Evolutionary conservation across 2,329 filamentous ascomycete species (phyloP), one percentile per base, ranked within the genome.

Genomic region (Bertia moriformis): DNA sequence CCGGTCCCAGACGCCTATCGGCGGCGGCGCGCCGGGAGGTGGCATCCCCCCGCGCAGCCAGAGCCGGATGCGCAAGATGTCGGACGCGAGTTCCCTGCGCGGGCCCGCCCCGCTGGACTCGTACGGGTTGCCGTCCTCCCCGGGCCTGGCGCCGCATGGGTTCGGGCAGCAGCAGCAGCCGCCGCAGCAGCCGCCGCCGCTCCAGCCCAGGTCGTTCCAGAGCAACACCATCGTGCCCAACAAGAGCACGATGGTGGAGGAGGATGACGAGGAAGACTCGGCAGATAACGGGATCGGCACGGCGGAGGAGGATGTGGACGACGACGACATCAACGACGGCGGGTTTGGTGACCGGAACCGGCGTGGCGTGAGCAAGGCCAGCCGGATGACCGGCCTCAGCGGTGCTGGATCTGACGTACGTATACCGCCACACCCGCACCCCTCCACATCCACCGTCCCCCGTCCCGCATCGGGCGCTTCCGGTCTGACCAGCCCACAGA

Each of bases 151-250:
- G 4, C 69, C 69, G 37, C 75, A 77, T 49, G 77, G 82, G 39
- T 82, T 77, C n/a, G 22, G 22, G 22, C 22, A n/a, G 22, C 22
- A 7, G 7, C 7, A 10, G 22, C 22, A 27, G 22, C n/a, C n/a
- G n/a, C n/a, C n/a, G n/a, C n/a, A n/a, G n/a, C 46, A 79, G 81
- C 32, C 71, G 84, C 36, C 88, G 88, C 3, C 73, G 84, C 47
- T 82, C 84, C 14, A n/a, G n/a, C n/a, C n/a, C n/a, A 94, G 93
- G 54, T 87, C 87, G 27, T 87, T 93, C 47, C 88, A 94, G 54
- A 89, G 83, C 54, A 96, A 93, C 54, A 96, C 87, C 0, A 93
- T 96, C 50, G 83, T 96, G 20, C 91, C 91, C 1, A 96, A 95
- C 55, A 98, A 96, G 62, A 93, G 89, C 51, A 95, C 84, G 1